Conservation (phyloP, 1,284 basidiomycete genomes). For the Ceratobasidium sp. region DNA sequence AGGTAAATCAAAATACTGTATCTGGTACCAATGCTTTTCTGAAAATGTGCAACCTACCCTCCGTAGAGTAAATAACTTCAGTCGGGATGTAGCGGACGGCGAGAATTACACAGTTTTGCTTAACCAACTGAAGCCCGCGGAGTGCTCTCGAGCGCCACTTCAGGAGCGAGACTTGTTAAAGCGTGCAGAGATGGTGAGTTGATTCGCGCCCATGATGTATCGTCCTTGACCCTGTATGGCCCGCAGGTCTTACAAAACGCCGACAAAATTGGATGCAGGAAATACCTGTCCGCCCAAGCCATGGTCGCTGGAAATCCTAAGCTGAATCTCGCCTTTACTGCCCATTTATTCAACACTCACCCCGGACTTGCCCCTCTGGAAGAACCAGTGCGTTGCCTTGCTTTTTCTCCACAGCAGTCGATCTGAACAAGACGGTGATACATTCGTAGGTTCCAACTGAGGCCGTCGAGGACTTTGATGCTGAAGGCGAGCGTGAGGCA, state of each 20-base stretch:
- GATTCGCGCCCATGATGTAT: background rate
- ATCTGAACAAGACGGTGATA: background rate
- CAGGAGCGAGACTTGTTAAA: slow-evolving; percentile 84
- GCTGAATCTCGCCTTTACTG: slow-evolving; percentile 97
- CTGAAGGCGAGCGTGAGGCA: slow-evolving; percentile 97
- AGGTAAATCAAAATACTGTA: slow-evolving; percentile 64
- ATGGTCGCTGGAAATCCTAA: slow-evolving; percentile 97
- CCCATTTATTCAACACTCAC: slow-evolving; percentile 98
- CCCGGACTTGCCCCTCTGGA: slow-evolving; percentile 94
- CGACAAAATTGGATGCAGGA: slow-evolving; percentile 93
- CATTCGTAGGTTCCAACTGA: slow-evolving; percentile 73
- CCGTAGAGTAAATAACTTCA: slow-evolving; percentile 92
- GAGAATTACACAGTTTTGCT: slow-evolving; percentile 98
- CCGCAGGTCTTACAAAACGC: slow-evolving; percentile 90
- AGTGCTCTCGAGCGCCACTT: slow-evolving; percentile 93
- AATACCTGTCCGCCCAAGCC: slow-evolving; percentile 93
- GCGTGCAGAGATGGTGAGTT: slow-evolving; percentile 42
- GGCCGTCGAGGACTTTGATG: slow-evolving; percentile 96
- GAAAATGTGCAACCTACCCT: background rate
- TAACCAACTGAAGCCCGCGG: slow-evolving; percentile 93
- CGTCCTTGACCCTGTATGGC: background rate
- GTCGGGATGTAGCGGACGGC: slow-evolving; percentile 93
- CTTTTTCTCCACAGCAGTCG: background rate
- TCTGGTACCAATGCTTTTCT: background rate
- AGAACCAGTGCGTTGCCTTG: slow-evolving; percentile 65